Percentiles rank a stretch among this genome's conserved stretches.
These are phyloP conservation scores for Salix dunnii DNA, from an alignment of 345 rosid genomes.

Conservation along the genomic window DNA sequence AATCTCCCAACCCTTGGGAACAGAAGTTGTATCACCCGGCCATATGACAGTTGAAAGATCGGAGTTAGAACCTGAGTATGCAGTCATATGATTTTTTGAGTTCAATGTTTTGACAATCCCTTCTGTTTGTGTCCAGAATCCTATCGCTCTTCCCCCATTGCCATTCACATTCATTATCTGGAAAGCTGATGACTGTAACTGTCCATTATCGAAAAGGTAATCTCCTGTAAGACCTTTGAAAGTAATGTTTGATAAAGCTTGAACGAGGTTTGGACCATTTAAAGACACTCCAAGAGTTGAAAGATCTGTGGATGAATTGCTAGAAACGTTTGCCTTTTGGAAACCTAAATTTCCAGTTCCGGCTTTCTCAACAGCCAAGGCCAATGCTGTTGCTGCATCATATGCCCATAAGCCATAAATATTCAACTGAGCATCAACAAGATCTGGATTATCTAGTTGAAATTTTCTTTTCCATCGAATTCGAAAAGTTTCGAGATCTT, in stretches of 20 bases:
- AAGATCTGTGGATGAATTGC: conserved; percentile 2
- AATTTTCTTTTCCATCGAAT: conserved; percentile 27
- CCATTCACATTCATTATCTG: conserved; percentile 43
- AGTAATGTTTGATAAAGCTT: conserved; percentile 14
- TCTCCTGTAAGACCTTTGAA: conserved; percentile 45
- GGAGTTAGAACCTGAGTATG: background rate
- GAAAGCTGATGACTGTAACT: conserved; percentile 32
- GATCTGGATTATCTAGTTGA: conserved; percentile 14
- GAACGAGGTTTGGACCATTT: conserved; percentile 26
- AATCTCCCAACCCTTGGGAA: conserved; percentile 50
- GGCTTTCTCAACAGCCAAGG: conserved; percentile 27
- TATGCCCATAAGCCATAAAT: conserved; percentile 32
- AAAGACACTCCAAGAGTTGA: conserved; percentile 16
- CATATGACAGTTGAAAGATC: conserved; percentile 29
- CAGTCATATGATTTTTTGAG: background rate
- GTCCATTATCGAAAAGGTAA: conserved; percentile 29
- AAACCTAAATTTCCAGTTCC: background rate
- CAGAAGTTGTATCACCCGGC: conserved; percentile 37
- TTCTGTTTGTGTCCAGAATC: conserved; percentile 33
- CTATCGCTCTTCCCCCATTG: conserved; percentile 23
- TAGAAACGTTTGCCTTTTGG: background rate
- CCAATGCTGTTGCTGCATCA: conserved; percentile 36
- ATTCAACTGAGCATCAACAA: conserved; percentile 2
- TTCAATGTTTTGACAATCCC: conserved; percentile 9
- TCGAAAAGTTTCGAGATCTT: conserved; percentile 11